Base-by-base conservation (phyloP, 2,329 filamentous ascomycete genomes). In the Hypoxylon sp. region DNA sequence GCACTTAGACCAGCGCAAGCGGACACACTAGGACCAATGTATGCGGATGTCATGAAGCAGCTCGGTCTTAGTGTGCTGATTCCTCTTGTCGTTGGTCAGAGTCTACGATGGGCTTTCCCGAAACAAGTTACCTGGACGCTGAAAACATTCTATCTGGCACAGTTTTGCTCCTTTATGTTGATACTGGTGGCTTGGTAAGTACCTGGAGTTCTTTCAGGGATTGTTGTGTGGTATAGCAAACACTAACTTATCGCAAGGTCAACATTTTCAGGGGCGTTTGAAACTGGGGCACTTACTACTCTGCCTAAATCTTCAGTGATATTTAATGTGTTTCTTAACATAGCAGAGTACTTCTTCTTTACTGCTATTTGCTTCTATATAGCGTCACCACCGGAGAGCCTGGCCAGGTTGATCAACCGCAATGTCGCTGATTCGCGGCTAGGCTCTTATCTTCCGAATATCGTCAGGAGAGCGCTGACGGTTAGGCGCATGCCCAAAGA, bases 241-340 rank as follows among this genome's bases (percentile, higher is more conserved):
- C 32, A 31, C 42, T 50, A 21, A 55, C 35, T 32, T 36, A 34
- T 19, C 5, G 8, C 9, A 26, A 88, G 86, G 87, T 82, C 83
- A 7, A 87, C 85, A 0, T 87, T 85, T 62, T 86, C 84, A n/a
- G 77, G 78, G 17, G 79, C 80, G 3, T 90, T 90, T 63, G 76
- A 81, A 19, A 87, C 83, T 0, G 78, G 78, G 0, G 86, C 86
- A 0, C 78, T 89, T 21, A 75, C 79, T 30, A 68, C 73, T 13
- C 75, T 88, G 16, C 82, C 82, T 1, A 73, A 76, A 2, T 77
- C 78, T 29, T 88, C 85, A 36, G 75, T 89, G 26, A 67, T 87
- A 29, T 89, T 90, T 68, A 78, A 85, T 31, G 77, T 88, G 7
- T 82, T 89, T 50, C 82, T 90, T 58, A 85, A 86, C 51, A 73